These are phyloP conservation scores for Hydrangea macrophylla DNA, from an alignment of 148 eudicot species.

Conservation along the genomic window DNA sequence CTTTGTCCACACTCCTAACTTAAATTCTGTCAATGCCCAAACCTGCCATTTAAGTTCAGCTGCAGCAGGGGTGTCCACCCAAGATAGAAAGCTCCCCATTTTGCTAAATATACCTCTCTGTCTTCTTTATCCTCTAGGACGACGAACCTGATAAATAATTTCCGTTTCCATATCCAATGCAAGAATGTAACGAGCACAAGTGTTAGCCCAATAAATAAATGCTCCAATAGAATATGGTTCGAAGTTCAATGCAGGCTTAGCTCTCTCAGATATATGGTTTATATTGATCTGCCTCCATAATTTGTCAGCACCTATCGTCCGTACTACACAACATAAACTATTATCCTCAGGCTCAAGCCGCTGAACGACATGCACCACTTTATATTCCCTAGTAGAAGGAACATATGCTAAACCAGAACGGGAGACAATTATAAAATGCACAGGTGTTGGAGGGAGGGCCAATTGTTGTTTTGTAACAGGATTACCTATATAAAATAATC, in stretches of 20 bases:
- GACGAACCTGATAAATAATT: not conserved
- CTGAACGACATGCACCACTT: not conserved
- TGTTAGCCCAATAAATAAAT: not conserved
- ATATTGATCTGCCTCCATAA: conserved; percentile 1
- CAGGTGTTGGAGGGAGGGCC: not conserved
- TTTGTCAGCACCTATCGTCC: not conserved
- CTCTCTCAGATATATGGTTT: not conserved
- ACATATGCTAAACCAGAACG: not conserved
- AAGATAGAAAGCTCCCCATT: not conserved
- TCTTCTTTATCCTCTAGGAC: not conserved
- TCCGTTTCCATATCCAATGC: conserved; percentile 1
- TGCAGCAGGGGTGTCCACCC: not conserved
- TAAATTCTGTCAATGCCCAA: not conserved
- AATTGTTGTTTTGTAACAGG: not conserved
- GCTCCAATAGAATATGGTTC: not conserved
- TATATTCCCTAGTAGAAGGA: not conserved
- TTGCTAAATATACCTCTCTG: not conserved
- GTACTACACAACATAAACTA: not conserved
- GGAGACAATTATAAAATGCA: not conserved
- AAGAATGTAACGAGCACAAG: not conserved
- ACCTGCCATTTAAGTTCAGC: not conserved
- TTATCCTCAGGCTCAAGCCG: not conserved
- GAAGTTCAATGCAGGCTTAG: rapidly evolving
- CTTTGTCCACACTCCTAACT: not conserved
- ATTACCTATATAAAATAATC: not conserved